These are phyloP conservation scores for Fraxinus angustifolia DNA, from an alignment of 305 asterid species.

Conservation along the genomic window DNA sequence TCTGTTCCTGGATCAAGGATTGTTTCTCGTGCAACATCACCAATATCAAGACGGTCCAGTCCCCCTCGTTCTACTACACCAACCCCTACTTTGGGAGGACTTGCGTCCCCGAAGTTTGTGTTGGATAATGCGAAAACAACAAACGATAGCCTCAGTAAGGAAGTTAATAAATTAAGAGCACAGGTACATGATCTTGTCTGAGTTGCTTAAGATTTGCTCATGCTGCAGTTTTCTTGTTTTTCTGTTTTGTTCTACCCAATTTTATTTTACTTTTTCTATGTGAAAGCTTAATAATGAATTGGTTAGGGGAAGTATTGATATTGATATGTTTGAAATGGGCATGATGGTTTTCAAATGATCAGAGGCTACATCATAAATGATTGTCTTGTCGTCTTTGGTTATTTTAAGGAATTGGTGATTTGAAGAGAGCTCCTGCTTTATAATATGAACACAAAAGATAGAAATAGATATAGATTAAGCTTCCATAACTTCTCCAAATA, in stretches of 20 bases:
- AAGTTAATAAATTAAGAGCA: constrained; percentile 58
- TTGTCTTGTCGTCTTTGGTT: constrained; percentile 15
- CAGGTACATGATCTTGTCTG: constrained; percentile 47
- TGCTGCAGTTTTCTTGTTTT: constrained; percentile 9
- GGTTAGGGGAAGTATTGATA: constrained; percentile 13
- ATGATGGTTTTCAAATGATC: constrained; percentile 14
- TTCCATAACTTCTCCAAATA: constrained; percentile 15
- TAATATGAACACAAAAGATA: constrained; percentile 18
- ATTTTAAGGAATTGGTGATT: constrained; percentile 5
- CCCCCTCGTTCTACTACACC: constrained; percentile 94
- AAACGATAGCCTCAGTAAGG: constrained; percentile 55
- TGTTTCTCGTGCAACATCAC: constrained; percentile 85
- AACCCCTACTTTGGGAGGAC: constrained; percentile 83
- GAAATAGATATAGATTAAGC: constrained; percentile 5
- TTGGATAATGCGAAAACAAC: constrained; percentile 51
- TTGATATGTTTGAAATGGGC: constrained; percentile 13
- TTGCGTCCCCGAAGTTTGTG: constrained; percentile 60
- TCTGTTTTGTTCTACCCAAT: constrained; percentile 8
- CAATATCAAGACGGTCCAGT: constrained; percentile 66
- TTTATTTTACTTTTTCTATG: constrained; percentile 5
- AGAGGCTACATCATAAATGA: background rate
- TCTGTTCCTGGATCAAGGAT: constrained; percentile 91
- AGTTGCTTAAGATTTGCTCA: constrained; percentile 17
- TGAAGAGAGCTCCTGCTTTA: constrained; percentile 4
- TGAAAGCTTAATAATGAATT: constrained; percentile 3